Base-by-base conservation (phyloP, 805 yeast species). In the Starmerella sirachaensis region DNA sequence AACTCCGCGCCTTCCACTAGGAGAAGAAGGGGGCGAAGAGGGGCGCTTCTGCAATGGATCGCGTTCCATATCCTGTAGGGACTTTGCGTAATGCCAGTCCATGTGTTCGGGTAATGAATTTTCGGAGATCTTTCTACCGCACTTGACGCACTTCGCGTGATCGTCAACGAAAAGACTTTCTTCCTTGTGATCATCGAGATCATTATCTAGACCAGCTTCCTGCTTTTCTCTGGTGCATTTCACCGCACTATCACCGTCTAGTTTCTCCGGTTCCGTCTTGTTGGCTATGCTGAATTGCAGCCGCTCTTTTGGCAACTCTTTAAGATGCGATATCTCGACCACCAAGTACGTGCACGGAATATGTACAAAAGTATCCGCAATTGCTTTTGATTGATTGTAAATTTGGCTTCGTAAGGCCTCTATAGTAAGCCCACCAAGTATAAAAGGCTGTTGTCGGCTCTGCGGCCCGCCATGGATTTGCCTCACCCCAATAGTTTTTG, bases 401-500 rank as follows among this genome's bases (percentile, higher is more conserved):
- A 48, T 40, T 18, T 45, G 45, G 4, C 26, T 33, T 10, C 40
- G 19, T 5, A 45, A 17, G 7, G 37, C 31, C 5, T 18, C 16
- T 4, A 39, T 27, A 6, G 28, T n/a, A 6, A 27, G 11, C 6
- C 44, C 44, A 8, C 31, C 24, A 1, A 31, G 17, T 1, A 26
- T 32, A 16, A 46, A 39, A 2, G 41, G 38, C 26, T 35, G 33
- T 31, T 47, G 51, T 12, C 31, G 29, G 31, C 51, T 47, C 8
- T 33, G 41, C 20, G 31, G 6, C 19, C 32, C 33, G 6, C 29
- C 34, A 12, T 21, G 11, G 18, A n/a, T 18, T 59, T 50, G 43
- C 8, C 59, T 66, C 3, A 76, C 46, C 6, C 66, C 57, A 9
- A 78, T 47, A 0, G 78, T 76, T 28, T 66, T 66, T 1, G 88